These are phyloP conservation scores for Rhodomyrtus psidioides DNA, from an alignment of 441 rosid genomes.

Conservation along the genomic window DNA sequence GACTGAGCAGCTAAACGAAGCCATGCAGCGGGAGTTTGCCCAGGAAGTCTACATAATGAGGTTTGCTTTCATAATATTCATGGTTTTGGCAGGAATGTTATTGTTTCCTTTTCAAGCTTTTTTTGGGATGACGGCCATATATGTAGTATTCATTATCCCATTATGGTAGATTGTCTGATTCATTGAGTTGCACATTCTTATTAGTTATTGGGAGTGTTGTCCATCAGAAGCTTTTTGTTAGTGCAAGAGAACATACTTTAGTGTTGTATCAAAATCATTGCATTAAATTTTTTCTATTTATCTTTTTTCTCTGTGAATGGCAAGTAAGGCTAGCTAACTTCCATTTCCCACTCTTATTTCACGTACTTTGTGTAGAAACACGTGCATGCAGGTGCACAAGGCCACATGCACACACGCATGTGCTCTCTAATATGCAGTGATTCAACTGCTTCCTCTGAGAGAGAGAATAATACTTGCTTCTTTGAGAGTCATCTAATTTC, in stretches of 20 bases:
- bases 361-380: background rate
- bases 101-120: background rate
- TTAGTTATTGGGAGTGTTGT: background rate
- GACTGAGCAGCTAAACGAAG: slow-evolving; percentile 35
- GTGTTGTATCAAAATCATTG: background rate
- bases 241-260: background rate
- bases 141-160: background rate
- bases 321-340: background rate
- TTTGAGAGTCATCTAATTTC: background rate
- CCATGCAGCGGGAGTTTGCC: slow-evolving; percentile 42
- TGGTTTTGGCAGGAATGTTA: background rate
- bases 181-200: background rate
- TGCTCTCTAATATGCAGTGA: background rate
- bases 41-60: slow-evolving; percentile 73
- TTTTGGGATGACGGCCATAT: background rate
- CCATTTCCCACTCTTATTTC: background rate
- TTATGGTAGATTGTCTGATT: background rate
- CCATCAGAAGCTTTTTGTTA: background rate
- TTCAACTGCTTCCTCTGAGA: background rate
- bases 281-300: background rate
- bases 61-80: slow-evolving; percentile 17
- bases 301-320: background rate
- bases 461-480: background rate
- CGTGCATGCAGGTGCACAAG: background rate
- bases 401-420: background rate